Base-by-base conservation (phyloP, 345 rosid species). In the Rhizophora apiculata region DNA sequence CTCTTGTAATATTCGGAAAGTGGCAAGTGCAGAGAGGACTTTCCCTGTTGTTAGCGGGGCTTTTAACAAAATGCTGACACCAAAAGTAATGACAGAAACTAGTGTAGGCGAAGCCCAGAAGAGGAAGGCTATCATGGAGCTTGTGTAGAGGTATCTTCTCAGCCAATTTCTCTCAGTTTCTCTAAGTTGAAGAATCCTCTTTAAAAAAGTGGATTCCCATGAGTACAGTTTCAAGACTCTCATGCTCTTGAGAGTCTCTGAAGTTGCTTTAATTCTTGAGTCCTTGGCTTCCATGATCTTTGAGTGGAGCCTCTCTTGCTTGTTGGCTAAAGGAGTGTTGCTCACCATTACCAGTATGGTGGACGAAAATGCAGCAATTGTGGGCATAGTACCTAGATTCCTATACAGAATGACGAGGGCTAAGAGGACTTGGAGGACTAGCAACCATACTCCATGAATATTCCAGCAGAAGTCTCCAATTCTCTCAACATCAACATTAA, bases 391-490 rank as follows among this genome's bases (percentile, higher is more conserved):
- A 36, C 96, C 96, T 11, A 90, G 81, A 77, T 85, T 85, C 71
- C 43, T 73, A 18, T 81, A 79, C 60, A 86, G 71, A 58, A 90
- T 81, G 21, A 79, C 55, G 6, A 90, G 78, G 53, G 91, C 96
- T 56, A 90, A 60, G 51, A 74, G 64, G 32, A 88, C 84, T 62
- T 90, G 96, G 52, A 90, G 64, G 8, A 91, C 91, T 15, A 88
- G 85, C 76, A 88, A 63, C 96, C 96, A 90, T 37, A 90, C 68
- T 53, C 85, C 83, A 61, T 90, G 96, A 64, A 90, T 78, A 67
- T 82, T 74, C 78, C 69, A 76, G 70, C 81, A 82, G 69, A 90
- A 85, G 48, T 90, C 96, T n/a, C 89, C 96, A 39, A 86, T 76
- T 68, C 85, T 84, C 62, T 90, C 93, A 0, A 82, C 85, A 65